A percentile compares a stretch with the other conserved stretches of the same genome.
Evolutionary conservation across 2,329 filamentous ascomycete genomes (phyloP).

Genomic region (Diplodia sapinea): DNA sequence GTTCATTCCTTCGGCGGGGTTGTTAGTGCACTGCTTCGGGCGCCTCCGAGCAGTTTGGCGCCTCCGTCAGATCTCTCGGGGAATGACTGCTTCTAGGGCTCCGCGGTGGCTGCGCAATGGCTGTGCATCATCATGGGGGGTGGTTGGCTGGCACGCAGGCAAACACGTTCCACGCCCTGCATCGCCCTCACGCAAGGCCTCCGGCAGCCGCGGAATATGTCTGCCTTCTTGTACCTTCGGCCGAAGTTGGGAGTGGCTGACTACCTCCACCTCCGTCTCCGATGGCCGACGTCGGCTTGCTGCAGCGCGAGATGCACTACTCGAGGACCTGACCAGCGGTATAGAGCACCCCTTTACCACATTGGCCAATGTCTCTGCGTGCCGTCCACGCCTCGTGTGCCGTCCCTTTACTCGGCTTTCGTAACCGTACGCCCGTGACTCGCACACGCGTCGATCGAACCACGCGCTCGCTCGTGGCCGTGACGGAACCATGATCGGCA

Average conservation of each 20-base stretch:
- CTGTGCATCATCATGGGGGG: background rate
- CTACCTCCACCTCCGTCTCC: background rate
- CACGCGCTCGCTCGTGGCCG: background rate
- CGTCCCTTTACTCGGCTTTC: background rate
- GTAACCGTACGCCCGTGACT: background rate
- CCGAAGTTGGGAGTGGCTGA: background rate
- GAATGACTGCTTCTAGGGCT: background rate
- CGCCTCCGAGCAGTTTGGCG: background rate
- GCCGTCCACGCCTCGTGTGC: background rate
- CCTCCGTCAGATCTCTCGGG: background rate
- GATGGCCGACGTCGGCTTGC: background rate
- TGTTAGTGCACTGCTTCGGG: background rate
- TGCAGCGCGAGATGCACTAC: background rate
- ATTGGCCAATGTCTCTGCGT: too few relatives aligned
- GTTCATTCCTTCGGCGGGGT: conserved; percentile 4
- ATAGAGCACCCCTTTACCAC: background rate
- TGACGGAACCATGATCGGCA: background rate
- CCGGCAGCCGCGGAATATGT: conserved; percentile 7
- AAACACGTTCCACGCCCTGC: background rate
- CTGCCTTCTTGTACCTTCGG: background rate
- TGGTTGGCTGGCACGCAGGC: background rate
- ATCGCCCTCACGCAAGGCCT: background rate
- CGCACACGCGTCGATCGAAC: background rate
- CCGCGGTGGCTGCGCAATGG: conserved; percentile 4
- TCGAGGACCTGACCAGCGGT: background rate